These are phyloP conservation scores for Pseudoscleropodium purum DNA, from an alignment of 225 moss, liverwort and hornwort species.

Conservation along the genomic window DNA sequence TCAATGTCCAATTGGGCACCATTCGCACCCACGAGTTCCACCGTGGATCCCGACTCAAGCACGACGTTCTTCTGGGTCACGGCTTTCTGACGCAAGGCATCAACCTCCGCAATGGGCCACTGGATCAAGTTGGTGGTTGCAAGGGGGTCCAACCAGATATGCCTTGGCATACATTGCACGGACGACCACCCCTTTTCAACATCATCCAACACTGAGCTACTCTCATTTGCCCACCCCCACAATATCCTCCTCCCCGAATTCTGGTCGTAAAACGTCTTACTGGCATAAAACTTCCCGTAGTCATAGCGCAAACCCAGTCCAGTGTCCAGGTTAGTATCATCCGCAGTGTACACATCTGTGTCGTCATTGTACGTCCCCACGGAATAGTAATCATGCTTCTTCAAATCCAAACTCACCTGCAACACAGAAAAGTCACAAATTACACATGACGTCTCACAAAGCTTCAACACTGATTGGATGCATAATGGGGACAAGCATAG, in stretches of 20 bases:
- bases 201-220: constrained; percentile 33
- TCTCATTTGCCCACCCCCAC: constrained; percentile 93
- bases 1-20: constrained; percentile 61
- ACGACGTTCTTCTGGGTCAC: not conserved
- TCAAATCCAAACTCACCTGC: constrained; percentile 58
- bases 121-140: constrained; percentile 48
- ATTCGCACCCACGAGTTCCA: constrained; percentile 10
- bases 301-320: constrained; percentile 69
- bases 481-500: not conserved
- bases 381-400: constrained; percentile 70
- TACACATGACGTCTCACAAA: not conserved
- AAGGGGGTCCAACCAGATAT: constrained; percentile 51
- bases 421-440: not conserved
- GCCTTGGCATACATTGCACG: constrained; percentile 67
- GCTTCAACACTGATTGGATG: not conserved
- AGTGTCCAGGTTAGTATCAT: constrained; percentile 6
- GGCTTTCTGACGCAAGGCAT: constrained; percentile 15
- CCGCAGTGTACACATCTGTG: constrained; percentile 24
- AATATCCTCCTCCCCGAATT: constrained; percentile 43
- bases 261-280: constrained; percentile 73
- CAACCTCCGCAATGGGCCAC: constrained; percentile 77
- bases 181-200: constrained; percentile 75
- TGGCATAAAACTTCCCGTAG: constrained; percentile 83
- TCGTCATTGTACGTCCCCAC: constrained; percentile 47
- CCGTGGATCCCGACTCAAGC: constrained; percentile 3